These are phyloP conservation scores for Trametes meyenii DNA, from an alignment of 768 basidiomycete species.

Conservation along the genomic window DNA sequence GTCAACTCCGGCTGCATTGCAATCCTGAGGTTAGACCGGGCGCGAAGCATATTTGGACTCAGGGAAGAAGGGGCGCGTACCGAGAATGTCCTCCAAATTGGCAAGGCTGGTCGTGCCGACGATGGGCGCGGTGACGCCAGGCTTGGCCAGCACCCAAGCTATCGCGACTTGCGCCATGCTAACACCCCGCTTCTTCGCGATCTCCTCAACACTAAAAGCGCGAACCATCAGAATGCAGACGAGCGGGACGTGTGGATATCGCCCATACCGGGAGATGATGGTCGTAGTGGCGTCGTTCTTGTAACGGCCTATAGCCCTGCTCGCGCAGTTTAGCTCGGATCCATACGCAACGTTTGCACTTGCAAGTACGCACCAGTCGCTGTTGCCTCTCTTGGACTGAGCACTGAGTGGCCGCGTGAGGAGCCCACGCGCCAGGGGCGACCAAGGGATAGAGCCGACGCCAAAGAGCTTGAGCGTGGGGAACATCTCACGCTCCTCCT, in stretches of 20 bases:
- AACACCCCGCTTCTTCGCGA: slow-evolving; percentile 44
- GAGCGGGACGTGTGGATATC: too few relatives aligned
- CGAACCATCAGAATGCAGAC: too few relatives aligned
- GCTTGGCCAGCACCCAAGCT: slow-evolving; percentile 38
- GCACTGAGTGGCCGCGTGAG: slow-evolving; percentile 32
- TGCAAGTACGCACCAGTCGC: slow-evolving; percentile 23
- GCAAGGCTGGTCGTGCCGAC: slow-evolving; percentile 40
- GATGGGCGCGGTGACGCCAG: slow-evolving; percentile 30
- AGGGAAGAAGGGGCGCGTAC: slow-evolving; percentile 12
- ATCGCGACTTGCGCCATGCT: slow-evolving; percentile 39
- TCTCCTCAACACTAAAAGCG: slow-evolving; percentile 37
- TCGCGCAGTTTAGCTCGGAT: too few relatives aligned
- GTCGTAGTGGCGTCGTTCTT: too few relatives aligned
- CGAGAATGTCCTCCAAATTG: slow-evolving; percentile 42
- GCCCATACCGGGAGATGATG: too few relatives aligned
- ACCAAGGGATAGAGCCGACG: slow-evolving; percentile 43
- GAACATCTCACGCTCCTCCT: slow-evolving; percentile 63
- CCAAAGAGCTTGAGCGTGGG: slow-evolving; percentile 43
- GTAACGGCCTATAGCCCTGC: too few relatives aligned
- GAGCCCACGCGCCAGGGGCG: slow-evolving; percentile 39
- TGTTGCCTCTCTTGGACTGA: slow-evolving; percentile 29
- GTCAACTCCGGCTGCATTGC: too few relatives aligned
- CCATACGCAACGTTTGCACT: too few relatives aligned
- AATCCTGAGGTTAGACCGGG: too few relatives aligned
- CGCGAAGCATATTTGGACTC: too few relatives aligned